Percentiles rank a stretch among this genome's conserved stretches.
These are phyloP conservation scores for Phytopythium delawarense DNA, from an alignment of 352 stramenopile genomes.

Conservation along the genomic window DNA sequence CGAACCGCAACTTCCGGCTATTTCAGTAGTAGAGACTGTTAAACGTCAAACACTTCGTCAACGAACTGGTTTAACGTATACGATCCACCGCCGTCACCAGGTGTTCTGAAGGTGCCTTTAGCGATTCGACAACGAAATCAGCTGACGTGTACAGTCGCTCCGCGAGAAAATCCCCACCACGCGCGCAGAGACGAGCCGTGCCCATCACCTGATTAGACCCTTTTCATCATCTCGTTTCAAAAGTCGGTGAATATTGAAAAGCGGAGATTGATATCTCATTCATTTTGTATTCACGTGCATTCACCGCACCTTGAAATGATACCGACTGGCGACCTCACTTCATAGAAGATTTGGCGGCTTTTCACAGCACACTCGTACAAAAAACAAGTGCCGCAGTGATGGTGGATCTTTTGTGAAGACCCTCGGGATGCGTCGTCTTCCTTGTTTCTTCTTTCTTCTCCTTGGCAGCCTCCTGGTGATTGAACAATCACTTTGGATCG, in stretches of 20 bases:
- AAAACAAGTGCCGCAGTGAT: background rate
- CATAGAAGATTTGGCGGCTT: slow-evolving; percentile 1
- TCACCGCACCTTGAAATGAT: background rate
- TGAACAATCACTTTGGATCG: background rate
- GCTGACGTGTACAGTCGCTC: no score
- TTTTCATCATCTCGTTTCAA: background rate
- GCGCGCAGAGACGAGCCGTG: background rate
- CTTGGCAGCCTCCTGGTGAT: background rate
- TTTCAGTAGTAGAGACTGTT: background rate
- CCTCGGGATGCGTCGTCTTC: background rate
- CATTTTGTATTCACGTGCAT: background rate
- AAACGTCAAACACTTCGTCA: background rate
- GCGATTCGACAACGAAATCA: no score
- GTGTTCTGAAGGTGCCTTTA: slow-evolving; percentile 1
- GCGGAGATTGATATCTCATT: background rate
- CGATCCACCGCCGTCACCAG: background rate
- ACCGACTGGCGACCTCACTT: background rate
- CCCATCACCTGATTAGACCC: slow-evolving; percentile 7
- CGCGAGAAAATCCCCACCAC: no score
- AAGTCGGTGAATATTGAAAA: background rate
- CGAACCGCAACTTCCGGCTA: no score
- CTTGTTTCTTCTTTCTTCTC: background rate
- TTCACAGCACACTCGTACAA: background rate
- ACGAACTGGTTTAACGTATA: background rate
- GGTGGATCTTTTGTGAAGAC: background rate